Conservation (phyloP, 768 basidiomycete species). For the Fibroporia radiculosa region DNA sequence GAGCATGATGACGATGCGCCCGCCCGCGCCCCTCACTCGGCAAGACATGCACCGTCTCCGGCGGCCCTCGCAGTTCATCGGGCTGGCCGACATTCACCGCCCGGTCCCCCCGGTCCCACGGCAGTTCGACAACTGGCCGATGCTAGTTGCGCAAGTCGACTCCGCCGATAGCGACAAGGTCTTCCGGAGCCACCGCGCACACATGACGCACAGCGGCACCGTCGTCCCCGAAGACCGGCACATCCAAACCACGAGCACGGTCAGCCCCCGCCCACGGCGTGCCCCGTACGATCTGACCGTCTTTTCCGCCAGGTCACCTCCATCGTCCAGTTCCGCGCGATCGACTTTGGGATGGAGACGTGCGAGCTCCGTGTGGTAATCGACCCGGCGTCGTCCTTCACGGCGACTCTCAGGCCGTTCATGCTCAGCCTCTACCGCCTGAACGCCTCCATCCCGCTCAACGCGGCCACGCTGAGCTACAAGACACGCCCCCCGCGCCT, state of each 20-base stretch:
- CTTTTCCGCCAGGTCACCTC: neutral
- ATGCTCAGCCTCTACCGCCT: neutral
- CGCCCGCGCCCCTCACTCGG: neutral
- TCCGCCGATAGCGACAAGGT: neutral
- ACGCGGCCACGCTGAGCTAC: neutral
- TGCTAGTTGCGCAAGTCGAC: conserved; percentile 4
- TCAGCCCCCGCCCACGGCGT: neutral
- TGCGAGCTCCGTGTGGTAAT: neutral
- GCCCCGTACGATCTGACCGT: neutral
- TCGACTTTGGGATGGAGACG: neutral
- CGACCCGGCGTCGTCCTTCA: neutral
- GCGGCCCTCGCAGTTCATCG: conserved; percentile 10
- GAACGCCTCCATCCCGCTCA: neutral
- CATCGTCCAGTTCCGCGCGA: neutral
- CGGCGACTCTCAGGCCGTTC: neutral
- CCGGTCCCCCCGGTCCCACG: conserved; percentile 4
- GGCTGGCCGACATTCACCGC: conserved; percentile 8
- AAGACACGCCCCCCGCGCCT: neutral
- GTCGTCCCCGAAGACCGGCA: neutral
- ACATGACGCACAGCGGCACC: neutral
- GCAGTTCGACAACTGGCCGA: conserved; percentile 4
- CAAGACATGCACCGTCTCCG: conserved; percentile 6
- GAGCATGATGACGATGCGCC: neutral
- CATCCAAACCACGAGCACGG: neutral
- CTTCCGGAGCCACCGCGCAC: neutral